phyloP scores from a whole-genome alignment of 768 basidiomycete genomes.

The Rhodotorula toruloides region DNA sequence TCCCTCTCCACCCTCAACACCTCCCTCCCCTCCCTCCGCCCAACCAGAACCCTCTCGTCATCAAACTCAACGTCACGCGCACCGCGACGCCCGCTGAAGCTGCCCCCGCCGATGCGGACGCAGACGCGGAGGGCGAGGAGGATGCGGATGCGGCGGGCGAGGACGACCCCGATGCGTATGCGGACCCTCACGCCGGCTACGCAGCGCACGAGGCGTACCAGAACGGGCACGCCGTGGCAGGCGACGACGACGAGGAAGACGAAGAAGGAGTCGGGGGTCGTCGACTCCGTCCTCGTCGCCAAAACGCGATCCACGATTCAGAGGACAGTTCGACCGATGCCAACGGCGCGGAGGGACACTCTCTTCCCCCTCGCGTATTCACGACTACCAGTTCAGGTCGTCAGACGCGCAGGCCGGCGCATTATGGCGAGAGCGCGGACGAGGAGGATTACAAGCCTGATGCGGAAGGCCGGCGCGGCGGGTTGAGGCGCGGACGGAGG shows the following conservation, averaged over 20 bases:
- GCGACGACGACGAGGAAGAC: neutral
- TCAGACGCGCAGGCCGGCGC: conserved; percentile 5
- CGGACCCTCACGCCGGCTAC: neutral
- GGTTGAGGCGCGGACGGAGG: neutral
- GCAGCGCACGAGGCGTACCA: neutral
- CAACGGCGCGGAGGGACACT: too few relatives aligned
- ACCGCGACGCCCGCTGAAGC: neutral
- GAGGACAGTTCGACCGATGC: neutral
- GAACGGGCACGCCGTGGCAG: neutral
- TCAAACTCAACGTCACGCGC: neutral
- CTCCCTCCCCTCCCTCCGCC: neutral
- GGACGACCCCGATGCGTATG: neutral
- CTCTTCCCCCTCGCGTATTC: too few relatives aligned
- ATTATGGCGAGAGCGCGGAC: conserved; percentile 20
- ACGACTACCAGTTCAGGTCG: conserved; percentile 25
- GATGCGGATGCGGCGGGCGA: conserved; percentile 7
- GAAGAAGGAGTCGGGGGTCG: neutral
- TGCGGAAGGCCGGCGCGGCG: neutral
- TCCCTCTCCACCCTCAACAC: neutral
- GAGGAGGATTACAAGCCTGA: conserved; percentile 7
- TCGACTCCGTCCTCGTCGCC: neutral
- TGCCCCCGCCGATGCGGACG: neutral
- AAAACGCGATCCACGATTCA: neutral
- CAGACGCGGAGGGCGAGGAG: neutral
- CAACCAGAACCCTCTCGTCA: too few relatives aligned